Conservation (phyloP, 495 filamentous ascomycete species). For the Penicillium cataractarum region DNA sequence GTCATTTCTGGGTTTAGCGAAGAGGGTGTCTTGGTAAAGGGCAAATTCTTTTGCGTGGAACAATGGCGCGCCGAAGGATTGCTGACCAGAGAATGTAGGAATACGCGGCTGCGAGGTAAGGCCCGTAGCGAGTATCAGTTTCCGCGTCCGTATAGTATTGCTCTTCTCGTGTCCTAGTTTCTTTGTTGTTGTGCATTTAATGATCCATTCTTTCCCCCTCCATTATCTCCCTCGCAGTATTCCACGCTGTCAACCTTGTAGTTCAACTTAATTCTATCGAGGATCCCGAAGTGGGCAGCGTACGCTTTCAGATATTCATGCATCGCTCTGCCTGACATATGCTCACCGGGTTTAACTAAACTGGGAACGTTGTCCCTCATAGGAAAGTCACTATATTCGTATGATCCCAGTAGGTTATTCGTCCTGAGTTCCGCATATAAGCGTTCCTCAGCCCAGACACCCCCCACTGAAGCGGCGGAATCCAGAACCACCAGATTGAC, state of each 20-base stretch:
- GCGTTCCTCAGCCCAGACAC: conserved; percentile 17
- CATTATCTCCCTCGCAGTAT: conserved; percentile 17
- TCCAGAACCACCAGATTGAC: conserved; percentile 16
- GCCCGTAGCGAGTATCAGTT: conserved; percentile 17
- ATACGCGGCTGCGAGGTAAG: conserved; percentile 17
- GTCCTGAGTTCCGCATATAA: conserved; percentile 16
- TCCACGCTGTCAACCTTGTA: conserved; percentile 14
- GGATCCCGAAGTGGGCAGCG: conserved; percentile 16
- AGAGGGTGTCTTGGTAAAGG: conserved; percentile 15
- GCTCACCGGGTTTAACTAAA: conserved; percentile 16
- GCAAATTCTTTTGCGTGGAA: conserved; percentile 16
- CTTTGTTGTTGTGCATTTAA: conserved; percentile 13
- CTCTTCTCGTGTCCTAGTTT: conserved; percentile 12
- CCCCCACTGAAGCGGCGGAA: conserved; percentile 15
- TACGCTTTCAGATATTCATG: conserved; percentile 19
- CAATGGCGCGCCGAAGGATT: conserved; percentile 14
- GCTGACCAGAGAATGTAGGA: conserved; percentile 15
- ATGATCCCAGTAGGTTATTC: conserved; percentile 16
- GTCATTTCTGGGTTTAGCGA: conserved; percentile 14
- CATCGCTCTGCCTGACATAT: conserved; percentile 17
- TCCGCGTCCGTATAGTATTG: conserved; percentile 14
- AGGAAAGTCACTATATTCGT: conserved; percentile 17
- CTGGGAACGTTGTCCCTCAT: conserved; percentile 12
- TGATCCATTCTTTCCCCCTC: conserved; percentile 13
- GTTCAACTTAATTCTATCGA: conserved; percentile 14